These are phyloP conservation scores for Steccherinum ochraceum DNA, from an alignment of 768 basidiomycete species.

Conservation along the genomic window DNA sequence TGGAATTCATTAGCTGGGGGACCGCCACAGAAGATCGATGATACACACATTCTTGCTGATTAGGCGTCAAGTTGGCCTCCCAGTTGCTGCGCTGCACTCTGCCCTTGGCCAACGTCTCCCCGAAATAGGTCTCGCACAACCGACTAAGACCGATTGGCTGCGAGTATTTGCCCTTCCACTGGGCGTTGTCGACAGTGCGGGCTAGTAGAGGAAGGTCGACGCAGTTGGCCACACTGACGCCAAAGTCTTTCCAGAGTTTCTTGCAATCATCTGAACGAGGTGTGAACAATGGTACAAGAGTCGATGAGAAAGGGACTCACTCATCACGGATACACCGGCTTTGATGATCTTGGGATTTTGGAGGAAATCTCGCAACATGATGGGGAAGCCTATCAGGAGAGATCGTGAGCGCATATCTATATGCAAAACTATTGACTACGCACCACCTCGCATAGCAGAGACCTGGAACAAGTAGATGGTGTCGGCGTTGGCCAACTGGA, in stretches of 20 bases:
- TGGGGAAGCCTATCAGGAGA: conserved; percentile 12
- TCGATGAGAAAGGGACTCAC: conserved; percentile 27
- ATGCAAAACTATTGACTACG: neutral
- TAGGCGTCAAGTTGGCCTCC: conserved; percentile 40
- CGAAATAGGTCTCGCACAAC: conserved; percentile 56
- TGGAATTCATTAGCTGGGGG: too few species aligned
- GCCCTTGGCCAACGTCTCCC: conserved; percentile 49
- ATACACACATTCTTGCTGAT: conserved; percentile 57
- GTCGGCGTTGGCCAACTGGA: conserved; percentile 59
- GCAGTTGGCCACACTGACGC: conserved; percentile 39
- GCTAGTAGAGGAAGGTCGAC: conserved; percentile 71
- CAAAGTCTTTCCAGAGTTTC: conserved; percentile 50
- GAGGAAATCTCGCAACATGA: conserved; percentile 44
- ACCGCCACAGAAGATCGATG: neutral
- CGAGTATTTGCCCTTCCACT: conserved; percentile 70
- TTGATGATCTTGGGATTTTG: conserved; percentile 50
- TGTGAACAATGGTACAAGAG: neutral
- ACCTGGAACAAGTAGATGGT: conserved; percentile 62
- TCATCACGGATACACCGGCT: conserved; percentile 68
- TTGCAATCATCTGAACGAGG: conserved; percentile 49
- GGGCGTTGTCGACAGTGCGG: conserved; percentile 58
- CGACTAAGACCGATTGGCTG: conserved; percentile 55
- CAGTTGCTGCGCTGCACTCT: conserved; percentile 63
- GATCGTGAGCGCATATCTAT: neutral
- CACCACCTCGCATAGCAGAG: conserved; percentile 49